phyloP scores from a whole-genome alignment of 106 monocot species.

The Allium sativum region DNA sequence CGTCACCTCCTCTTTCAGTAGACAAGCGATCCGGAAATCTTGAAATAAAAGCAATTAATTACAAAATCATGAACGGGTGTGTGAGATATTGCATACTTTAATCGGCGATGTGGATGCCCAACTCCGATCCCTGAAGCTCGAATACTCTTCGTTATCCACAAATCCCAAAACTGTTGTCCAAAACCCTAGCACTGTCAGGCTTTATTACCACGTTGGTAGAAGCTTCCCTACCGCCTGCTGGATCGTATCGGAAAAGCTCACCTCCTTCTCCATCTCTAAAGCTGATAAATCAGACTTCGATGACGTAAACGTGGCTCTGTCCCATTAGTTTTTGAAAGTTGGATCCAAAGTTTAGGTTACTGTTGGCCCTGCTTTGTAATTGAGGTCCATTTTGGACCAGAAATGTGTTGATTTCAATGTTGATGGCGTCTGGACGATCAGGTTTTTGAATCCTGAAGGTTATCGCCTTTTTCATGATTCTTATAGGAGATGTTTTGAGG shows the following conservation, averaged over 20 bases:
- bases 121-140: conserved; percentile 71
- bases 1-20: too few species aligned
- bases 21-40: too few species aligned
- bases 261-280: conserved; percentile 43
- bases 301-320: conserved; percentile 2
- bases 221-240: conserved; percentile 48
- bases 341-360: conserved; percentile 48
- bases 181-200: conserved; percentile 42
- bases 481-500: conserved; percentile 58
- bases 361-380: conserved; percentile 54
- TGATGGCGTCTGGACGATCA: conserved; percentile 86
- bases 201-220: conserved; percentile 81
- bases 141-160: conserved; percentile 38
- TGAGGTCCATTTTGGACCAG: conserved; percentile 69
- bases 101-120: conserved; percentile 50
- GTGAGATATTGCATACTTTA: too few species aligned
- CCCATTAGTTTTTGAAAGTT: conserved; percentile 56
- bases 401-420: conserved; percentile 77
- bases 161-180: conserved; percentile 21
- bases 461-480: conserved; percentile 37
- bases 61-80: too few species aligned
- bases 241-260: conserved; percentile 61
- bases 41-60: too few species aligned
- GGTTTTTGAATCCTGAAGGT: conserved; percentile 28
- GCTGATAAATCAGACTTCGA: conserved; percentile 16